Base-by-base conservation (phyloP, 306 rosid genomes). In the Delonix regia region DNA sequence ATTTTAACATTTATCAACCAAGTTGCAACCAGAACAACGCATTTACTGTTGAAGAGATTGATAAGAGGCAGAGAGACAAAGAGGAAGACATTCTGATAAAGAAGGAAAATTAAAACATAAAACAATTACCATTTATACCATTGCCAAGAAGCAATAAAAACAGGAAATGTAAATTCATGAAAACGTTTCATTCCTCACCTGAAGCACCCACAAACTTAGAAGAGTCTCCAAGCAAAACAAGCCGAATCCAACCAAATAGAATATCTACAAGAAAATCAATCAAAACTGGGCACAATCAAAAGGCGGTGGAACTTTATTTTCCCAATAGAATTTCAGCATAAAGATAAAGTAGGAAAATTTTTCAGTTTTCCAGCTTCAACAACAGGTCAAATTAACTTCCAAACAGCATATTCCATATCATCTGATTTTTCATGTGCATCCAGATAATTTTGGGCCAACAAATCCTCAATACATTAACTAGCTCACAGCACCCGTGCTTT, bases 201-300 rank as follows among this genome's bases (percentile, higher is more conserved):
- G 98, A 80, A 94, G 91, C 10, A 94, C 98, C 98, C 98, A 94
- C 74, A 88, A 86, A 82, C 98, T 95, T 73, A 95, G 90, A 81
- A 95, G 98, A 16, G 94, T 41, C 83, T 95, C 99, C 87, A 95
- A 88, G 94, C 99, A 95, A 89, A 95, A 95, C 75, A 95, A 79
- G 39, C 83, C 98, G 78, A 95, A 95, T 67, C 99, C 99, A 76
- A 91, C 72, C 71, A 95, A 71, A 89, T 95, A 95, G 89, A 93
- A 93, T 78, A 95, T 84, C 99, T 95, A 92, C 78, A 86, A 76
- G 6, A 63, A 72, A 24, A 55, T 33, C 36, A 33, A 70, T 49
- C 65, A 81, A 60, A 14, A 14, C 13, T 28, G 39, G 7, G 6
- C 8, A 18, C 36, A 34, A 62, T 34, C 61, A 81, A 11, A 10